Evolutionary conservation across 495 filamentous ascomycete genomes (phyloP).

Genomic region (Tuber borchii): DNA sequence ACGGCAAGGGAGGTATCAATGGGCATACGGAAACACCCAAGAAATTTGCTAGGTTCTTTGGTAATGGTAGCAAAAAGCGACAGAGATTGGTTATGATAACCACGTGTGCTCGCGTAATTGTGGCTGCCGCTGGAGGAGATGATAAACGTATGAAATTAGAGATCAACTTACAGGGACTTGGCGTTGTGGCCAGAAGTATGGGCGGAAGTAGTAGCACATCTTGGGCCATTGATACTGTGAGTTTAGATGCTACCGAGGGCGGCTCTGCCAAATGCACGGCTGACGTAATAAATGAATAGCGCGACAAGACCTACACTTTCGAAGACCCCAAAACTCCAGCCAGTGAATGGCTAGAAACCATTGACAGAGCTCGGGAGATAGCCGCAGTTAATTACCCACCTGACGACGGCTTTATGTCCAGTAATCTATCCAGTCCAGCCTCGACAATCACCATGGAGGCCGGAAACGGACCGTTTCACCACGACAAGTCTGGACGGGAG

Average conservation of each 20-base stretch:
- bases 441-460: conserved; percentile 40
- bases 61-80: conserved; percentile 81
- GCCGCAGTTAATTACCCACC: conserved; percentile 39
- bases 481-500: conserved; percentile 22
- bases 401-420: conserved; percentile 41
- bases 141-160: conserved; percentile 94
- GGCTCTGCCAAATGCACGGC: conserved; percentile 23
- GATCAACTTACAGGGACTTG: conserved; percentile 71
- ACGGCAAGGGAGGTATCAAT: conserved; percentile 43
- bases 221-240: conserved; percentile 92
- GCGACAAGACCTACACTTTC: conserved; percentile 84
- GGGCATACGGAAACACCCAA: conserved; percentile 60
- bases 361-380: conserved; percentile 40
- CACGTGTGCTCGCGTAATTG: conserved; percentile 75
- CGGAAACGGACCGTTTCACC: conserved; percentile 26
- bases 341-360: conserved; percentile 40
- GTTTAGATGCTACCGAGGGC: conserved; percentile 41
- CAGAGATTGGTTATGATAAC: conserved; percentile 95
- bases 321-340: conserved; percentile 72
- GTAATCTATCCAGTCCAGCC: conserved; percentile 38
- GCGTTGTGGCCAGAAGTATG: conserved; percentile 64
- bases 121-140: conserved; percentile 87
- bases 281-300: conserved; percentile 50
- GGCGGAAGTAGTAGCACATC: conserved; percentile 76
- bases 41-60: conserved; percentile 88